Conservation (phyloP, 352 stramenopile species). For the Phytophthora sp. region DNA sequence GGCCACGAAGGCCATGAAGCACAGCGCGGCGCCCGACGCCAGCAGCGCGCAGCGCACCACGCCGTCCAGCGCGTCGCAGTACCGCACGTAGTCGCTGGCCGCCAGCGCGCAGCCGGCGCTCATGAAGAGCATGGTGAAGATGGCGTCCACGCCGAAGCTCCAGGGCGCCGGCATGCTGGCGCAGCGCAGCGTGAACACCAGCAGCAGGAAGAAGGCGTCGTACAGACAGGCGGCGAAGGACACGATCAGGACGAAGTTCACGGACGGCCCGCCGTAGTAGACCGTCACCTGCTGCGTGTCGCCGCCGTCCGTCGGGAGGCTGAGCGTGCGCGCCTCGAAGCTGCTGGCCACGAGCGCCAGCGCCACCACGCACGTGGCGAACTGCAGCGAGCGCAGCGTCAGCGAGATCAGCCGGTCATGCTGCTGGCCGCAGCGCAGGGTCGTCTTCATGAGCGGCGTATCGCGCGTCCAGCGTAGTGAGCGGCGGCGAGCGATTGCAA, state of each 20-base stretch:
- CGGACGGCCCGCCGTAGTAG: conserved; percentile 59
- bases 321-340: conserved; percentile 47
- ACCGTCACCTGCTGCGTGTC: conserved; percentile 45
- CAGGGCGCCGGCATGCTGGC: conserved; percentile 49
- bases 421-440: conserved; percentile 36
- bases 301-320: conserved; percentile 15
- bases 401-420: conserved; percentile 52
- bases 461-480: too few species aligned
- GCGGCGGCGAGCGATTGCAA: conserved; percentile 8
- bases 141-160: conserved; percentile 55
- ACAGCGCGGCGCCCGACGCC: conserved; percentile 53
- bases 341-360: conserved; percentile 55
- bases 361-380: conserved; percentile 46
- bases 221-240: conserved; percentile 67
- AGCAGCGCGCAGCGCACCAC: conserved; percentile 60
- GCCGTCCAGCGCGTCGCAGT: conserved; percentile 50
- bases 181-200: conserved; percentile 43
- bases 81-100: conserved; percentile 70
- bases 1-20: conserved; percentile 63
- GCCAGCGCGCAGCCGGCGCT: conserved; percentile 66
- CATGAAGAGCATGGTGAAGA: conserved; percentile 76
- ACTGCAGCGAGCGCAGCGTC: conserved; percentile 58
- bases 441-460: conserved; percentile 14
- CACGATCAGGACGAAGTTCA: conserved; percentile 70
- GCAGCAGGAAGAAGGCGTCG: conserved; percentile 48